Percentiles rank a stretch among this genome's conserved stretches.
Conservation (phyloP, 345 rosid genomes). For the Noccaea bulbosa region DNA sequence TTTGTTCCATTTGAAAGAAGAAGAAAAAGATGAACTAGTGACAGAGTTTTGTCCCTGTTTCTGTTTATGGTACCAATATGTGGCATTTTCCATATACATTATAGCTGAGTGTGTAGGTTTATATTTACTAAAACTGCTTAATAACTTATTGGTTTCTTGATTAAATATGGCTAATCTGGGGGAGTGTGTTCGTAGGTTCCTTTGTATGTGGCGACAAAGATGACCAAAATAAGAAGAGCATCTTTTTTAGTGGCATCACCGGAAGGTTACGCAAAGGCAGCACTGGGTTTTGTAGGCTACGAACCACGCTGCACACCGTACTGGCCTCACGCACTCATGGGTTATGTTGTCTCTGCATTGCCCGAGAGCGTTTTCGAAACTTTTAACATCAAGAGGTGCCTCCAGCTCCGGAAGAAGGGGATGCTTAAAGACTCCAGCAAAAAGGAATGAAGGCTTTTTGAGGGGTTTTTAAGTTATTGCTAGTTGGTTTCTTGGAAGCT, state of each 20-base stretch:
- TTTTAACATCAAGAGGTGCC: slow-evolving; percentile 54
- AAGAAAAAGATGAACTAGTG: background rate
- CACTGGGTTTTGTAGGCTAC: slow-evolving; percentile 64
- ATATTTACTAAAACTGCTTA: slow-evolving; percentile 14
- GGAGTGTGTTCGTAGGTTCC: slow-evolving; percentile 57
- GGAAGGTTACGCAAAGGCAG: slow-evolving; percentile 70
- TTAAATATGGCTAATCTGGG: slow-evolving; percentile 17
- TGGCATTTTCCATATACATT: background rate
- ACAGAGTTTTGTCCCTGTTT: background rate
- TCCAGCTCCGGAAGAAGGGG: slow-evolving; percentile 65
- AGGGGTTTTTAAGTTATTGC: slow-evolving; percentile 2
- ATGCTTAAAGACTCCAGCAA: slow-evolving; percentile 73
- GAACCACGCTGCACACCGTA: slow-evolving; percentile 79
- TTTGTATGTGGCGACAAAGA: slow-evolving; percentile 81
- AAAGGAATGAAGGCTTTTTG: slow-evolving; percentile 46
- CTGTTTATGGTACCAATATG: background rate
- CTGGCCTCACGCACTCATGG: slow-evolving; percentile 79
- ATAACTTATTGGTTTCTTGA: background rate
- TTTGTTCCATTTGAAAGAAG: background rate
- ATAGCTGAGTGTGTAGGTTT: slow-evolving; percentile 13
- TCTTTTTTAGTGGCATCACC: slow-evolving; percentile 78
- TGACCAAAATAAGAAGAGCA: slow-evolving; percentile 72
- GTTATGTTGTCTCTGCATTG: slow-evolving; percentile 53
- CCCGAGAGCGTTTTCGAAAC: slow-evolving; percentile 61
- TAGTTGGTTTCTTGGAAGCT: slow-evolving; percentile 22